Evolutionary conservation across 2,329 filamentous ascomycete species (phyloP).

Genomic region (Botrytis tulipae): DNA sequence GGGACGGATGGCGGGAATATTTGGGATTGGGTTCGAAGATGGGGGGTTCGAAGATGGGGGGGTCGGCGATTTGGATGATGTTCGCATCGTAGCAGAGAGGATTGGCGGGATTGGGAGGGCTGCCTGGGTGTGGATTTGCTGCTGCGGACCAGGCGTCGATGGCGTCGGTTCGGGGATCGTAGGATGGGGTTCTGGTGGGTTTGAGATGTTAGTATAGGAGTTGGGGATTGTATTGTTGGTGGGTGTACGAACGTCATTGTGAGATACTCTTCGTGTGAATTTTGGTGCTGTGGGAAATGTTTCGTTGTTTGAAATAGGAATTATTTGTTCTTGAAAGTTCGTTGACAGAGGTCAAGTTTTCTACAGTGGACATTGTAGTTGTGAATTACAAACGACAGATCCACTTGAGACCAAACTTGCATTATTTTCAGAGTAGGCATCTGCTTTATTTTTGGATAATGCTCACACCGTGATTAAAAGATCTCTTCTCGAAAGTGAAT

Average conservation of each 20-base stretch:
- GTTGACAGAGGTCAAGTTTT: not conserved
- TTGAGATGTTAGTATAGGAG: not conserved
- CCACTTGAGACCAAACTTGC: not conserved
- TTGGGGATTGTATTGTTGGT: not conserved
- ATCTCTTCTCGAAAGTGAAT: not conserved
- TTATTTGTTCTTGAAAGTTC: not conserved
- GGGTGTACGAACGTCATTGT: not conserved
- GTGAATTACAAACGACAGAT: not conserved
- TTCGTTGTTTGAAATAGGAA: not conserved
- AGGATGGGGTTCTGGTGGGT: not conserved
- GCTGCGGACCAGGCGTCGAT: not conserved
- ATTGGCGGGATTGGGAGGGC: no score
- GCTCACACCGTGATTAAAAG: rapidly evolving
- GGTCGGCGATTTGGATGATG: not conserved
- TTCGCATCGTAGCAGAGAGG: no score
- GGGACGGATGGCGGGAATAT: no score
- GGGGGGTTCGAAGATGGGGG: not conserved
- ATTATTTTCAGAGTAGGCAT: rapidly evolving
- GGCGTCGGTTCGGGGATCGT: not conserved
- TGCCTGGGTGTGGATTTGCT: rapidly evolving
- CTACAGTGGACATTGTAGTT: rapidly evolving
- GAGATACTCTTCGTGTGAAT: not conserved
- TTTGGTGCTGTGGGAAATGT: not conserved
- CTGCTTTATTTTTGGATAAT: not conserved
- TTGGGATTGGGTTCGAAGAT: not conserved